A percentile compares a stretch with the other conserved stretches of the same genome.
These are phyloP conservation scores for Didymella keratinophila DNA, from an alignment of 2,329 filamentous ascomycete species.

Conservation along the genomic window DNA sequence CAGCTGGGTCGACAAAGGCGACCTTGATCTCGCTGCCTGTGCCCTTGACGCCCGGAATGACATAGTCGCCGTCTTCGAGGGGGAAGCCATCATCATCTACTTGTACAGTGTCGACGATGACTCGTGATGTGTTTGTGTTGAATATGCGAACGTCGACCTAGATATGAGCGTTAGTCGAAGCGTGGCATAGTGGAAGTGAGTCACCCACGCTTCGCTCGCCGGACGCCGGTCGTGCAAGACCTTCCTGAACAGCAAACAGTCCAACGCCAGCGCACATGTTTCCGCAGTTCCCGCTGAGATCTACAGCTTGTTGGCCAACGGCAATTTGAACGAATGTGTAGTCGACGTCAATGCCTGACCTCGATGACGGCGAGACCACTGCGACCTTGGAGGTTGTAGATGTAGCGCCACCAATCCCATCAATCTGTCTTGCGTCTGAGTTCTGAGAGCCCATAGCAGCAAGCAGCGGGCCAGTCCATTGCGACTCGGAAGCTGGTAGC, in stretches of 20 bases:
- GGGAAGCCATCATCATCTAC: constrained; percentile 59
- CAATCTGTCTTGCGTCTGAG: constrained; percentile 70
- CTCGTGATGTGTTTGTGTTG: constrained; percentile 74
- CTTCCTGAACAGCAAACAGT: constrained; percentile 66
- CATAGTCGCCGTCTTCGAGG: constrained; percentile 60
- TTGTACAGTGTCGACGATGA: constrained; percentile 59
- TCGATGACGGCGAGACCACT: constrained; percentile 63
- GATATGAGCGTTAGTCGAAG: neutral
- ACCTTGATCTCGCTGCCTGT: constrained; percentile 64
- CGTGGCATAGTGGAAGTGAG: neutral
- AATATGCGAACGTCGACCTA: constrained; percentile 61
- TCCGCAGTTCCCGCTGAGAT: constrained; percentile 75
- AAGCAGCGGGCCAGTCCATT: constrained; percentile 64
- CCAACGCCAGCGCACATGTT: constrained; percentile 75
- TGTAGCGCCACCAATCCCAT: constrained; percentile 73
- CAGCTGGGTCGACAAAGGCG: constrained; percentile 68
- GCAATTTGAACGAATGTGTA: constrained; percentile 77
- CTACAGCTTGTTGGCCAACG: constrained; percentile 67
- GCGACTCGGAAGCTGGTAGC: constrained; percentile 58
- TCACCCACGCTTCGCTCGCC: constrained; percentile 28
- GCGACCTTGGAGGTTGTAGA: constrained; percentile 75
- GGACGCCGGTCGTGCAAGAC: constrained; percentile 53
- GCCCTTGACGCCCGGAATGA: constrained; percentile 70
- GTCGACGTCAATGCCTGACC: constrained; percentile 62
- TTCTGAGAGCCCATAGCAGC: constrained; percentile 71